A percentile compares a stretch with the other conserved stretches of the same genome.
Conservation (phyloP, 495 filamentous ascomycete species). For the Schizothecium vesticola region DNA sequence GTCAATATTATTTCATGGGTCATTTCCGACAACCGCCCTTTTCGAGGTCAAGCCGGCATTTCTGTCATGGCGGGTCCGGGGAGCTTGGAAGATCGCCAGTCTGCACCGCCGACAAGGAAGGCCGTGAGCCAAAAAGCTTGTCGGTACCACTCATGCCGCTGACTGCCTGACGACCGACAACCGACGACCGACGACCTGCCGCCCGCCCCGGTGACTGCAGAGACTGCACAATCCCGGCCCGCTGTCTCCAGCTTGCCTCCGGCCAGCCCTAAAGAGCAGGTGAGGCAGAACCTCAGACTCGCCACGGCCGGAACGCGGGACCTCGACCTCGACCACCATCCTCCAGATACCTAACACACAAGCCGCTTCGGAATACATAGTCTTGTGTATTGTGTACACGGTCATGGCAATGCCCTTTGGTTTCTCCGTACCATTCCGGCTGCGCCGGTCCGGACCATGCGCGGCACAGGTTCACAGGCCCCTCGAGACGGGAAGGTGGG, state of each 20-base stretch:
- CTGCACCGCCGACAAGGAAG: not conserved
- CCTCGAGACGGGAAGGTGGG: not conserved
- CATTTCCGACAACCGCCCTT: not conserved
- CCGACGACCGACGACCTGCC: not conserved
- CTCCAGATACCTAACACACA: no score
- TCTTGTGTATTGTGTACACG: not conserved
- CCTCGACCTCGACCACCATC: not conserved
- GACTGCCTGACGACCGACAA: not conserved
- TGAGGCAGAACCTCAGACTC: not conserved
- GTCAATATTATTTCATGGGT: not conserved
- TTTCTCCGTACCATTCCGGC: not conserved
- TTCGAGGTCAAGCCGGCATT: not conserved
- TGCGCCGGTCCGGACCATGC: not conserved
- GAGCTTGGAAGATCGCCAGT: not conserved
- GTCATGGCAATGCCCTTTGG: not conserved
- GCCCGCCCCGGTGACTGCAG: not conserved
- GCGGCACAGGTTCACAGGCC: not conserved
- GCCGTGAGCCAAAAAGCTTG: conserved; percentile 1
- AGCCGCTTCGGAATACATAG: no score
- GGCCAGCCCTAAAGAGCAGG: conserved; percentile 7
- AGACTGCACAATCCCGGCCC: not conserved
- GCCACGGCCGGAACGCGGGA: not conserved
- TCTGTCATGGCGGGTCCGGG: not conserved
- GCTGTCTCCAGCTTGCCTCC: not conserved
- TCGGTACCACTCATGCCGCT: not conserved